Percentiles rank a stretch among this genome's conserved stretches.
phyloP scores from a whole-genome alignment of 495 filamentous ascomycete species.

The Mytilinidion resinicola region DNA sequence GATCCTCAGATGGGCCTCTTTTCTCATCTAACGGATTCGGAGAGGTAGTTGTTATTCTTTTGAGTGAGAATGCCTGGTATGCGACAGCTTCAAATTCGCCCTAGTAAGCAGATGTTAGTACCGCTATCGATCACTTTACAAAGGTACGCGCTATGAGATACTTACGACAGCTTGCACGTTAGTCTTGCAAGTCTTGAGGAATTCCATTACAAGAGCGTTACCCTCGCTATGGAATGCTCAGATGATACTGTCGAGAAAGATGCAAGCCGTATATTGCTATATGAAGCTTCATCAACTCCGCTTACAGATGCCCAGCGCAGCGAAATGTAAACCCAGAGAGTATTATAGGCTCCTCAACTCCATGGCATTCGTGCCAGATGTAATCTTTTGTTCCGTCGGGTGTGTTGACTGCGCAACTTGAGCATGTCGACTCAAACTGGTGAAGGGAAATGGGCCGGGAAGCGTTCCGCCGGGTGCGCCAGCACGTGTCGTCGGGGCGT shows the following conservation, averaged over 20 bases:
- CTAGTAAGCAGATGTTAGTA: background rate
- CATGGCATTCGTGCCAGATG: too few relatives aligned
- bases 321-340: background rate
- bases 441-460: background rate
- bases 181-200: conserved; percentile 34
- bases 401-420: background rate
- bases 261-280: conserved; percentile 23
- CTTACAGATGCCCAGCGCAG: background rate
- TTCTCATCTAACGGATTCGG: background rate
- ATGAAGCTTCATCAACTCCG: conserved; percentile 29
- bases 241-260: conserved; percentile 29
- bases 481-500: too few relatives aligned
- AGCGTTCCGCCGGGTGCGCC: too few relatives aligned
- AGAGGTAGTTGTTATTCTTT: conserved; percentile 4
- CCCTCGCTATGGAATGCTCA: conserved; percentile 31
- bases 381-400: too few relatives aligned
- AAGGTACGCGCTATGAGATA: background rate
- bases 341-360: background rate
- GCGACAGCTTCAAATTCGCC: conserved; percentile 29
- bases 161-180: conserved; percentile 32
- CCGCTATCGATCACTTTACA: too few relatives aligned
- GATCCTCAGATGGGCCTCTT: conserved; percentile 5
- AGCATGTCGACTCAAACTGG: conserved; percentile 15
- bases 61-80: conserved; percentile 26
- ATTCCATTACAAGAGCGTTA: conserved; percentile 31